Evolutionary conservation across 805 yeast species (phyloP), one percentile per base, ranked within the genome.

Genomic region (Myxozyma neglecta): DNA sequence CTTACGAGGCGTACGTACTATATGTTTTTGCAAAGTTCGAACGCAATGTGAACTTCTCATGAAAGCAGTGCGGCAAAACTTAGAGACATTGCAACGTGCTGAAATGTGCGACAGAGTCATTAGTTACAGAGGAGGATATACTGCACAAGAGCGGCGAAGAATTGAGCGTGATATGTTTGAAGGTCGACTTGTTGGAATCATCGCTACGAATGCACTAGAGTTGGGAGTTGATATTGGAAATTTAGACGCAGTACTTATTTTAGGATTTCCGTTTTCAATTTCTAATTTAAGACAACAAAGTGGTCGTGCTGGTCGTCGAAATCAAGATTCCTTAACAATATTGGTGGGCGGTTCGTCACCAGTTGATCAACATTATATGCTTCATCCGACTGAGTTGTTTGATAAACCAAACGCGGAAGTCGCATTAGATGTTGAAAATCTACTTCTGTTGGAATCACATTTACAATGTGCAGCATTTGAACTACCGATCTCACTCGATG

Each of bases 111-210:
- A n/a, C 87, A 43, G 86, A 60, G 87, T 92, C 2, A 89, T 90
- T 96, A 85, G 96, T 55, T 94, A 94, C 69, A 78, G 99, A 66
- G 99, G 98, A 42, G 99, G 99, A 1, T 94, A 94, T 71, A 84
- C 96, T 2, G 86, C 92, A 1, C 75, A 81, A 1, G 98, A 93
- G 70, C 80, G 99, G 66, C 81, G 99, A 66, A 81, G 84, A 57
- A 93, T 94, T 60, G 99, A 94, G 73, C 79, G 81, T 51, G 90
- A 89, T 68, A 90, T 94, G 97, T 94, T 94, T 72, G 83, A 82
- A 65, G 97, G 98, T 0, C 83, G 85, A 57, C 74, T 94, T 34
- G 79, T 86, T 61, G 97, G 97, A 0, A 89, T 96, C 34, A 84
- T 94, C 4, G 93, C 99, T 0, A 94, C 99, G 0, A 91, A 92